phyloP scores from a whole-genome alignment of 176 grass and related monocot species.

The Lolium perenne region DNA sequence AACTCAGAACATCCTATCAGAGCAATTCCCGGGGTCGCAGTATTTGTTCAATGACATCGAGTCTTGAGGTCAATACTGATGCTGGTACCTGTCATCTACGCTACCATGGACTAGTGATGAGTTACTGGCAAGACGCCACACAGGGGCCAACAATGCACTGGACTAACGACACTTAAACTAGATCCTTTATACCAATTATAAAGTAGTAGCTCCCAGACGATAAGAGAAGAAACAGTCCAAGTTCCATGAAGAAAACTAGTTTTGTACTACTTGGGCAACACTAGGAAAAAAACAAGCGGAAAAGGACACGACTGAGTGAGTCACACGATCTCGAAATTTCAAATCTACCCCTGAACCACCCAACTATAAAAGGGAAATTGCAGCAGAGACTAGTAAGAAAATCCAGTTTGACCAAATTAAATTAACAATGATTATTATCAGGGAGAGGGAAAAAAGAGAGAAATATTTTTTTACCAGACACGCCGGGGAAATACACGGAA shows the following conservation, averaged over 20 bases:
- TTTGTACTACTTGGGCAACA: neutral
- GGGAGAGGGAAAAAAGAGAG: neutral
- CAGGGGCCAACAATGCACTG: slow-evolving; percentile 2
- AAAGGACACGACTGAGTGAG: neutral
- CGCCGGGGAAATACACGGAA: neutral
- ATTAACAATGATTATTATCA: slow-evolving; percentile 25
- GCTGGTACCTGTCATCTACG: neutral
- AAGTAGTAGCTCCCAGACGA: slow-evolving; percentile 24
- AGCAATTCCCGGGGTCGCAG: neutral
- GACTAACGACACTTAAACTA: slow-evolving; percentile 27
- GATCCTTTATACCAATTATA: slow-evolving; percentile 38
- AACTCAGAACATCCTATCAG: neutral
- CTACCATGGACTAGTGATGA: neutral
- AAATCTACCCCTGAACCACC: slow-evolving; percentile 42
- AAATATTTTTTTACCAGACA: slow-evolving; percentile 22
- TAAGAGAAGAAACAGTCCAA: neutral
- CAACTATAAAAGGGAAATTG: slow-evolving; percentile 33
- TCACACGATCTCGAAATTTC: slow-evolving; percentile 42
- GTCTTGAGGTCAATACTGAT: neutral
- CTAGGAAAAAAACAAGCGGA: slow-evolving; percentile 20
- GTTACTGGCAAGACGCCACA: neutral
- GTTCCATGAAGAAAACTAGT: neutral
- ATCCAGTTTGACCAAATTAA: slow-evolving; percentile 35
- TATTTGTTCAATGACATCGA: neutral
- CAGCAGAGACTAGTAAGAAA: neutral